Evolutionary conservation across 164 flowering plant species (phyloP), one percentile per base, ranked within the genome.

Genomic region (Stephania cephalantha): DNA sequence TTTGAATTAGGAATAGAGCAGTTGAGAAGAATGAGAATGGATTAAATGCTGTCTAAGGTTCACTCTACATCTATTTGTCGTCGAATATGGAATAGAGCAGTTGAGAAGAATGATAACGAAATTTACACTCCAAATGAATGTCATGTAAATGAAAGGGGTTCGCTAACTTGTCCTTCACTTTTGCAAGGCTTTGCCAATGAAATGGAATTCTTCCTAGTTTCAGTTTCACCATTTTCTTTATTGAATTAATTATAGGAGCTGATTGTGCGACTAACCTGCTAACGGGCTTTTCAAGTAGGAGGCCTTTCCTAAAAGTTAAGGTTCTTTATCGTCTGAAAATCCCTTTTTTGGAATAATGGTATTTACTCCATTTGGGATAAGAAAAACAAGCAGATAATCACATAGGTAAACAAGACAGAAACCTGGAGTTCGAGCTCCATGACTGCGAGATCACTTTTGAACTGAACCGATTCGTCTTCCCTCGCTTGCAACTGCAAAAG

Each of bases 381-480:
- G 52, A 35, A 15, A 31, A 58, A 3, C 68, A 76, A 58, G 58
- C 6, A 70, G 61, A 69, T 20, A 30, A 68, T 68, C 9, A 68
- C 52, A 9, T 5, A n/a, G 30, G 50, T 69, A 22, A 17, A 31
- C 25, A 71, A 75, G 68, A 35, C 22, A 20, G 11, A 31, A 9
- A 92, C 98, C 98, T 92, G 89, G 77, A 92, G 64, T 81, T 95
- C 95, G 71, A 85, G 86, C 74, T 91, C 97, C 83, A 86, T 35
- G 25, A 77, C 83, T 46, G 95, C 89, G 83, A 92, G 95, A 72
- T 92, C 93, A 25, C 82, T 88, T 84, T 88, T 95, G 82, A 86
- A 90, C 75, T 85, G 77, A 69, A 85, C 79, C 81, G 92, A 81
- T 18, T 83, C 87, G 73, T 85, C 89, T 72, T 95, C 98, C 84